Conservation (phyloP, 805 yeast species). For the Lipomyces spencermartinsiae region DNA sequence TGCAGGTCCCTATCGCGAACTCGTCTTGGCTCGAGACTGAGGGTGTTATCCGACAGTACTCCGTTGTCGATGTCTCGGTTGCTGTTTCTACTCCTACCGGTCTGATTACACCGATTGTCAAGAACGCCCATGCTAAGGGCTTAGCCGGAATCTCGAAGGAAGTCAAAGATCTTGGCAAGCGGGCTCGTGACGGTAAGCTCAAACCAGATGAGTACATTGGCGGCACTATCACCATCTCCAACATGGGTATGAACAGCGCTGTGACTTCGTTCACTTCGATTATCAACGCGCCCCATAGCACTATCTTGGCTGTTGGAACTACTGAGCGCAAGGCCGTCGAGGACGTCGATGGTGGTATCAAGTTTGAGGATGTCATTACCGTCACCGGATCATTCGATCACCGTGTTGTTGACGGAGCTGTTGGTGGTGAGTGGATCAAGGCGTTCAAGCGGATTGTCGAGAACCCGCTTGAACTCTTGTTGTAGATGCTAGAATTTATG, state of each 20-base stretch:
- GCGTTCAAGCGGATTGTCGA: constrained; percentile 90
- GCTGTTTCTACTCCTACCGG: constrained; percentile 99
- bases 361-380: constrained; percentile 88
- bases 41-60: constrained; percentile 90
- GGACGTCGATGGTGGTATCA: constrained; percentile 90
- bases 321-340: constrained; percentile 91
- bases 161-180: constrained; percentile 91
- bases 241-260: constrained; percentile 98
- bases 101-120: constrained; percentile 93
- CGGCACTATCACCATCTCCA: constrained; percentile 97
- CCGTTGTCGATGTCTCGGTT: constrained; percentile 92
- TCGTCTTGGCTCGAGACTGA: constrained; percentile 90
- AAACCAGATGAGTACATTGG: constrained; percentile 98
- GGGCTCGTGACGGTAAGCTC: constrained; percentile 93
- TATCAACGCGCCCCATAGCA: constrained; percentile 96
- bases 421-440: constrained; percentile 95
- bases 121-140: constrained; percentile 87
- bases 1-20: constrained; percentile 92
- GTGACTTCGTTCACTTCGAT: constrained; percentile 93
- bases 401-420: constrained; percentile 96
- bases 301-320: constrained; percentile 94
- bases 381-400: constrained; percentile 98
- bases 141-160: constrained; percentile 78
- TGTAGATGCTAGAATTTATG: constrained; percentile 52
- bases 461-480: constrained; percentile 92